Conservation (phyloP, 345 rosid species). For the Fremontodendron californicum region DNA sequence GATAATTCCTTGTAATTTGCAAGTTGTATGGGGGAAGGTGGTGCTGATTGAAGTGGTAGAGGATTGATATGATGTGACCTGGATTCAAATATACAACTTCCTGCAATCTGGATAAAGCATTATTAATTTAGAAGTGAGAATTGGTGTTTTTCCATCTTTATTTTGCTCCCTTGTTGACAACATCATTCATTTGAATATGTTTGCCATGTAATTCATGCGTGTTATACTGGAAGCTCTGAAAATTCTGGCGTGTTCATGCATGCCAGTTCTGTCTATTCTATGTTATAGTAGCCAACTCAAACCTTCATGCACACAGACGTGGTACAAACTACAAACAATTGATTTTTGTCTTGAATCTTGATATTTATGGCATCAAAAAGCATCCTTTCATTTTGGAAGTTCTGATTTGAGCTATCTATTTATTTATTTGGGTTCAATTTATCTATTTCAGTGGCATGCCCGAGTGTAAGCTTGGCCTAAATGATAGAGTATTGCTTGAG, state of each 20-base stretch:
- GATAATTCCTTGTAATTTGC: conserved; percentile 1
- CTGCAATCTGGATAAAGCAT: neutral
- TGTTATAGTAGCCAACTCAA: neutral
- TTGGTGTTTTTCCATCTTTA: neutral
- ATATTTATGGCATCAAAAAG: neutral
- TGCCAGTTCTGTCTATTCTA: neutral
- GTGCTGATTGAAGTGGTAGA: conserved; percentile 3
- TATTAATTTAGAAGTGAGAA: neutral
- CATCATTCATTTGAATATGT: neutral
- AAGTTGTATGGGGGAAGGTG: neutral
- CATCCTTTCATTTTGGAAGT: neutral
- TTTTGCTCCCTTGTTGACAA: conserved; percentile 10
- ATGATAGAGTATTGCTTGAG: conserved; percentile 89
- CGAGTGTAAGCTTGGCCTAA: conserved; percentile 95
- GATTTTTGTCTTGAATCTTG: neutral
- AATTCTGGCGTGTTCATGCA: neutral
- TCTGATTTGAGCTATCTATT: conserved; percentile 1
- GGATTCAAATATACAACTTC: neutral
- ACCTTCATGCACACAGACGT: neutral
- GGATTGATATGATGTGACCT: conserved; percentile 6
- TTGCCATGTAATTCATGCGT: neutral
- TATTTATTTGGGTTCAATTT: conserved; percentile 12
- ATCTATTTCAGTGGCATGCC: conserved; percentile 85
- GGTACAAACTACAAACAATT: neutral
- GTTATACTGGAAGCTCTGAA: neutral